Base-by-base conservation (phyloP, 2,329 filamentous ascomycete species). In the Cadophora sp. region DNA sequence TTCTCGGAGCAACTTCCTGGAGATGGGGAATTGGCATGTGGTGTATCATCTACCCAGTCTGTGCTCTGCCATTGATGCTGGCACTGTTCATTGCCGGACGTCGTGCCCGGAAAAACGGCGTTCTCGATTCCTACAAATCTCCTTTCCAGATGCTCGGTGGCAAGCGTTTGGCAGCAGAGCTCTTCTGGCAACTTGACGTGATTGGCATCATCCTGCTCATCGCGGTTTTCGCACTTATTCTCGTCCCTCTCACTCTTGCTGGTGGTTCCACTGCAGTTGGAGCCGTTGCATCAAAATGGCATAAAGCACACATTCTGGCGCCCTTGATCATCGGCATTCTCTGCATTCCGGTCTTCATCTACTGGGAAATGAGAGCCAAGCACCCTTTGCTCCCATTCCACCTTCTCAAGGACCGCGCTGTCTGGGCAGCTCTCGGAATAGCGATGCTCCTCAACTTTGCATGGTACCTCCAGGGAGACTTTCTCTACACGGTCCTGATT, bases 311-410 rank as follows among this genome's bases (percentile, higher is more conserved):
- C 70, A 86, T 91, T 5, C 83, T 91, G 16, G 86, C 83, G 0
- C 79, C 91, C 43, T 80, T 91, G 20, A 80, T 89, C 27, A 76
- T 90, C 11, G 89, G 89, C 1, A 72, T 88, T 4, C 64, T 84
- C 0, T 73, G 90, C 1, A 83, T 91, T 2, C 76, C 81, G 14
- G 78, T 78, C 0, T 91, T 91, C 70, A 77, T 89, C 3, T 81
- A 84, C 68, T 91, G 89, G 89, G 87, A 91, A 74, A 73, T 48
- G 41, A 60, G 13, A 48, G 41, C 58, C 58, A 60, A 45, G 20
- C 58, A 60, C 20, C 58, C 58, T 33, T 18, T 60, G 7, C 41
- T 60, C 8, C 58, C 58, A 20, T 60, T 60, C 41, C 58, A 60
- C 24, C 24, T 60, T 0, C 41, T 60, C 16, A 60, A 48, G 24